A percentile compares a stretch with the other conserved stretches of the same genome.
Evolutionary conservation across 345 rosid genomes (phyloP).

Genomic region (Sisymbrium altissimum): DNA sequence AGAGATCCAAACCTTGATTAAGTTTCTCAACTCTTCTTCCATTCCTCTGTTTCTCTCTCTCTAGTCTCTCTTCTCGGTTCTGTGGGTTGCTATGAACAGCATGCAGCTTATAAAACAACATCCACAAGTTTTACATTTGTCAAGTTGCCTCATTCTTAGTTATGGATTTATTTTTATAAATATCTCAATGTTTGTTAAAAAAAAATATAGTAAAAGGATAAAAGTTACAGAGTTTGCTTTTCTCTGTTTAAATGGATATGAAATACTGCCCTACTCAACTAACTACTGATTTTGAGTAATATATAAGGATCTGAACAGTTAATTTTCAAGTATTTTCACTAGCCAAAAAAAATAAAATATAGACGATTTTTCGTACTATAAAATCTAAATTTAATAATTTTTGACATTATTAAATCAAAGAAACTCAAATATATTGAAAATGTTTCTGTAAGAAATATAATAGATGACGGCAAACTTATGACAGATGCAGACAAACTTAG

Average conservation of each 20-base stretch:
- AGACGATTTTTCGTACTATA: not conserved
- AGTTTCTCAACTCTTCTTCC: conserved; percentile 30
- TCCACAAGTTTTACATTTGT: not conserved
- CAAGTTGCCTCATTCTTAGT: not conserved
- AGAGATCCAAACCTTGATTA: conserved; percentile 47
- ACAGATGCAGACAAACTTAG: not conserved
- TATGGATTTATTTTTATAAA: not conserved
- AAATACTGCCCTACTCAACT: not conserved
- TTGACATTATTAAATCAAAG: too few relatives aligned
- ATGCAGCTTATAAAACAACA: not conserved
- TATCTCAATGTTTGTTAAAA: not conserved
- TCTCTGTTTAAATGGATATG: not conserved
- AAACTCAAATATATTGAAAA: too few relatives aligned
- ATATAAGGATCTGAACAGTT: not conserved
- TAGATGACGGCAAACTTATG: not conserved
- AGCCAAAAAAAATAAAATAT: too few relatives aligned
- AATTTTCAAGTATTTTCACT: not conserved
- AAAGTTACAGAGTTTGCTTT: not conserved
- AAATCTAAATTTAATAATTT: too few relatives aligned
- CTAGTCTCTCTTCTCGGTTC: not conserved
- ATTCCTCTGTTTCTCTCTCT: not conserved
- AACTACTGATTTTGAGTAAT: not conserved
- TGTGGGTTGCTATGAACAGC: not conserved
- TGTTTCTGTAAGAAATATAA: too few relatives aligned
- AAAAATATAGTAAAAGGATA: not conserved